phyloP scores from a whole-genome alignment of 2,329 filamentous ascomycete genomes.

The Botrytis hyacinthi region DNA sequence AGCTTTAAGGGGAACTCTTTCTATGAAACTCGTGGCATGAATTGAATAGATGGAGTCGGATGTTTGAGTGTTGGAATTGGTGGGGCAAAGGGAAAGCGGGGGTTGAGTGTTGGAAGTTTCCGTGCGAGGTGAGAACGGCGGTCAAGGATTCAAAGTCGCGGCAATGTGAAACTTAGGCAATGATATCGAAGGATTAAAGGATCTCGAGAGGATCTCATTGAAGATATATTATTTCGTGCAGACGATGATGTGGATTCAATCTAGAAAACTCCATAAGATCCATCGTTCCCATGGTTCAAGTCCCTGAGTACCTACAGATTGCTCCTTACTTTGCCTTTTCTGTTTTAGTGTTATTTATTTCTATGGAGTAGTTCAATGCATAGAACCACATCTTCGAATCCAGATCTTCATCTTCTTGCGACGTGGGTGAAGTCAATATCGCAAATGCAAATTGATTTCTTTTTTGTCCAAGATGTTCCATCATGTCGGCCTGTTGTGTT shows the following conservation, averaged over 20 bases:
- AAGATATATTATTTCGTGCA: conserved; percentile 6
- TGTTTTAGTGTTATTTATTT: background rate
- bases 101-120: background rate
- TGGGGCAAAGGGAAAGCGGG: background rate
- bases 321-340: background rate
- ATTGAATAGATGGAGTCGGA: background rate
- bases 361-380: background rate
- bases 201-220: background rate
- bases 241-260: background rate
- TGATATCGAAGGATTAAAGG: background rate
- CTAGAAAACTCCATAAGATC: background rate
- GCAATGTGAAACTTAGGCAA: background rate
- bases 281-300: background rate
- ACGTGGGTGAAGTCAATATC: background rate
- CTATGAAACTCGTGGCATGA: conserved; percentile 16
- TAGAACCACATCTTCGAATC: background rate
- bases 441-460: background rate
- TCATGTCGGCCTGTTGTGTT: background rate
- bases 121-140: background rate
- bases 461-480: background rate
- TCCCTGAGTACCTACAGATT: background rate
- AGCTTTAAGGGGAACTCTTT: background rate
- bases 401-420: background rate
- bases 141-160: background rate
- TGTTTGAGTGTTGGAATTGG: background rate